phyloP scores from a whole-genome alignment of 2,329 filamentous ascomycete genomes.

The Nemania abortiva region DNA sequence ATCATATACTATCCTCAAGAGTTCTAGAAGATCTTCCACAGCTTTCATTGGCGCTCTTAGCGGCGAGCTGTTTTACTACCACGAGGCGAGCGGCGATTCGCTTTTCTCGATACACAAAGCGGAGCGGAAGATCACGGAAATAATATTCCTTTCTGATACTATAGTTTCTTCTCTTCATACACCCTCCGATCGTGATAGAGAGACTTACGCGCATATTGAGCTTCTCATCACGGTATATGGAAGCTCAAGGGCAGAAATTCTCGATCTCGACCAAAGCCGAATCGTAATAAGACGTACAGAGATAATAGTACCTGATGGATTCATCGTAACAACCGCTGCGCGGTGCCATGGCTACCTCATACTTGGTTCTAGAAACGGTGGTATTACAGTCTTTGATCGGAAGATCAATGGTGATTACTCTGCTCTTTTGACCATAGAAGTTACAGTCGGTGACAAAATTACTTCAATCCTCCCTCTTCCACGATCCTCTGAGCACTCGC shows the following conservation, averaged over 20 bases:
- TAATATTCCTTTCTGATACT: slow-evolving; percentile 57
- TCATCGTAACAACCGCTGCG: slow-evolving; percentile 62
- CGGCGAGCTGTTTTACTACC: slow-evolving; percentile 62
- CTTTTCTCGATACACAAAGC: slow-evolving; percentile 56
- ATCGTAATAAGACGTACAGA: slow-evolving; percentile 48
- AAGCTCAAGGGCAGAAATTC: slow-evolving; percentile 57
- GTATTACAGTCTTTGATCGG: slow-evolving; percentile 55
- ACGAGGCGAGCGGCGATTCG: slow-evolving; percentile 41
- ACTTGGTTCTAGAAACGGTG: slow-evolving; percentile 67
- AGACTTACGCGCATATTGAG: slow-evolving; percentile 41
- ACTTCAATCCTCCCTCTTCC: slow-evolving; percentile 71
- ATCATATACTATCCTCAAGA: slow-evolving; percentile 62
- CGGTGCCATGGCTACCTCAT: slow-evolving; percentile 59
- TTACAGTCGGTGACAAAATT: slow-evolving; percentile 71
- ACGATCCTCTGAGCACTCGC: slow-evolving; percentile 40
- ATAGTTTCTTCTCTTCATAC: slow-evolving; percentile 20
- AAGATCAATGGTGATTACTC: slow-evolving; percentile 46
- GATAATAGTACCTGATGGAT: slow-evolving; percentile 60
- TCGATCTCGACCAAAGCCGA: slow-evolving; percentile 55
- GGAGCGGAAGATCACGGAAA: slow-evolving; percentile 63
- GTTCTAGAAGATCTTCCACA: slow-evolving; percentile 52
- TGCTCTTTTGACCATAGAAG: slow-evolving; percentile 53
- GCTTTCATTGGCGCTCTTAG: slow-evolving; percentile 63
- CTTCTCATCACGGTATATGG: slow-evolving; percentile 63
- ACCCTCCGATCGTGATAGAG: neutral